Percentiles rank a stretch among this genome's conserved stretches.
Evolutionary conservation across 106 monocot species (phyloP).

Genomic region (Triglochin maritima): DNA sequence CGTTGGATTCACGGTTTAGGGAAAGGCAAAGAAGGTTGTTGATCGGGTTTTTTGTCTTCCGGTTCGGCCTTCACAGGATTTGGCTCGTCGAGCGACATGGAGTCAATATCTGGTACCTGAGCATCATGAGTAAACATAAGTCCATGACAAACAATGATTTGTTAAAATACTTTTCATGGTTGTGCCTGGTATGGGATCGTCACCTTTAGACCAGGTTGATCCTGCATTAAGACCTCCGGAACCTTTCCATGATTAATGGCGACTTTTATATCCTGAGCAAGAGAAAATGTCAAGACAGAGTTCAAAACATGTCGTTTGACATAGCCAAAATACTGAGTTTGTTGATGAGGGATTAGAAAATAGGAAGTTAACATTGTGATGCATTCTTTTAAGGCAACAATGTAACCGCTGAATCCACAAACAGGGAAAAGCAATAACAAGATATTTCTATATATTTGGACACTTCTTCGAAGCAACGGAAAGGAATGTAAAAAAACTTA

Average conservation of each 20-base stretch:
- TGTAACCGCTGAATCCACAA: neutral
- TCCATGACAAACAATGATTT: neutral
- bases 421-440: neutral
- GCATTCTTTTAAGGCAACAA: neutral
- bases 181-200: neutral
- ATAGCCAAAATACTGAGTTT: no score
- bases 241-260: constrained; percentile 1
- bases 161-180: neutral
- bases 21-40: constrained; percentile 6
- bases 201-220: neutral
- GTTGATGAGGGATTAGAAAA: no score
- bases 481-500: no score
- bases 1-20: neutral
- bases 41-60: constrained; percentile 5
- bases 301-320: neutral
- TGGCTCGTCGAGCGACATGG: neutral
- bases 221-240: neutral
- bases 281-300: neutral
- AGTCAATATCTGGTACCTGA: constrained; percentile 6
- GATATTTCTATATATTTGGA: neutral
- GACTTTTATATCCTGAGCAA: constrained; percentile 3
- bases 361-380: neutral
- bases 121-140: neutral
- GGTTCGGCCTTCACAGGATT: constrained; percentile 5
- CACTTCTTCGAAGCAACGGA: no score